Percentiles rank a stretch among this genome's conserved stretches.
These are phyloP conservation scores for Albugo candida DNA, from an alignment of 352 stramenopile species.

Conservation along the genomic window DNA sequence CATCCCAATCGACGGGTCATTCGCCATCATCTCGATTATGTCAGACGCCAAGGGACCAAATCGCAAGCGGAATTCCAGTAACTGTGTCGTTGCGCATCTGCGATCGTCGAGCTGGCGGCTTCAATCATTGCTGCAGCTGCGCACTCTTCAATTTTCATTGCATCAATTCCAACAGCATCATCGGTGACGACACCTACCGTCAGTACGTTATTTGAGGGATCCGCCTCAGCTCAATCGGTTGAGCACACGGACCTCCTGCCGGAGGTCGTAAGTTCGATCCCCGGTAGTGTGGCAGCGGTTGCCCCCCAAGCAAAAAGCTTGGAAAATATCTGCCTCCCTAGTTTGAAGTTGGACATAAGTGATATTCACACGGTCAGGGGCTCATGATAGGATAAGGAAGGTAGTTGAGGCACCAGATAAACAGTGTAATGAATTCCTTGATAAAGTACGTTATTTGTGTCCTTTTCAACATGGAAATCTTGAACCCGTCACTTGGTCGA, in stretches of 20 bases:
- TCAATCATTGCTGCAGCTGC: not conserved
- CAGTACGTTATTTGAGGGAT: too few relatives aligned
- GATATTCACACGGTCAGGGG: too few relatives aligned
- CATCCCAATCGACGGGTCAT: not conserved
- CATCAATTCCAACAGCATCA: not conserved
- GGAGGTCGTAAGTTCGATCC: too few relatives aligned
- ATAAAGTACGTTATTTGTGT: not conserved
- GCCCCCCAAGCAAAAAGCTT: too few relatives aligned
- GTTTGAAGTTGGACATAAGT: too few relatives aligned
- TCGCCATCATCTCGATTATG: not conserved
- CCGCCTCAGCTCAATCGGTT: too few relatives aligned
- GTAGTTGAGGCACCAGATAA: too few relatives aligned
- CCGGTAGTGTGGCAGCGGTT: too few relatives aligned
- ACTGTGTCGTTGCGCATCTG: not conserved
- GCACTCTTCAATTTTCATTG: not conserved
- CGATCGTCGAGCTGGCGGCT: not conserved
- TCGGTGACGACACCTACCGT: not conserved
- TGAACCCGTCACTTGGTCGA: not conserved
- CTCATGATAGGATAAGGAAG: too few relatives aligned
- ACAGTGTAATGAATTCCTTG: too few relatives aligned
- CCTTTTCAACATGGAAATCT: not conserved
- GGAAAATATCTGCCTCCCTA: too few relatives aligned
- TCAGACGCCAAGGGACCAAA: not conserved
- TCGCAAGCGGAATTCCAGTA: not conserved
- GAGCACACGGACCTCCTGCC: too few relatives aligned